Evolutionary conservation across 495 filamentous ascomycete species (phyloP).

Genomic region (Cladorrhinum samala): DNA sequence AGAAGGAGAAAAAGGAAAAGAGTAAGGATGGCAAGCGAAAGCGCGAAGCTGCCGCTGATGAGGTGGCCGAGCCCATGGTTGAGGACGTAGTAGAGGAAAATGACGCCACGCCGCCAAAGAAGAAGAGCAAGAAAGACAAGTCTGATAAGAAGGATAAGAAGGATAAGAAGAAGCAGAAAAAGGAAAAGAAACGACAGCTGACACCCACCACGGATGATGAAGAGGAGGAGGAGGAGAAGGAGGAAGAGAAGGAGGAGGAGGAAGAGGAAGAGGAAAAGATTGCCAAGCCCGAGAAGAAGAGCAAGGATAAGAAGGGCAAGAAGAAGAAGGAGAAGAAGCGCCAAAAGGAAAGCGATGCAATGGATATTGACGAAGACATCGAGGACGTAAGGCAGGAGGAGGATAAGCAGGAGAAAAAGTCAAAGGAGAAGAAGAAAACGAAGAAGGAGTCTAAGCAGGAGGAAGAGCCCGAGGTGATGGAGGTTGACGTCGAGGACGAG

Average conservation of each 20-base stretch:
- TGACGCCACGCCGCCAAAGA: slow-evolving; percentile 24
- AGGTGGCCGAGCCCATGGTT: slow-evolving; percentile 6
- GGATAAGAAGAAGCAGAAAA: slow-evolving; percentile 18
- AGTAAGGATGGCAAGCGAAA: slow-evolving; percentile 16
- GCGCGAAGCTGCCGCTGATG: slow-evolving; percentile 9
- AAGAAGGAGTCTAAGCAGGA: slow-evolving; percentile 6
- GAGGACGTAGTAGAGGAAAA: slow-evolving; percentile 8
- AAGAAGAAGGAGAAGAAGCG: slow-evolving; percentile 4
- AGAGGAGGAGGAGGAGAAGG: slow-evolving; percentile 10
- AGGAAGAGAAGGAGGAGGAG: slow-evolving; percentile 2
- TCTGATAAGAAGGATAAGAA: slow-evolving; percentile 19
- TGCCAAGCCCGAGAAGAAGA: slow-evolving; percentile 5
- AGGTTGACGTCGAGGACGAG: slow-evolving; percentile 11
- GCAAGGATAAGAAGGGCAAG: slow-evolving; percentile 6
- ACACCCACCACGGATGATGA: neutral
- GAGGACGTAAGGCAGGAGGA: slow-evolving; percentile 12
- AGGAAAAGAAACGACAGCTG: slow-evolving; percentile 9
- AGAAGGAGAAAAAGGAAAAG: slow-evolving; percentile 21
- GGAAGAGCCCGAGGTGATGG: slow-evolving; percentile 11
- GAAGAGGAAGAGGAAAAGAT: slow-evolving; percentile 1
- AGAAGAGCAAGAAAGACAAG: slow-evolving; percentile 28
- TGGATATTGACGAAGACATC: slow-evolving; percentile 1
- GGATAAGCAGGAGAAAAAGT: slow-evolving; percentile 10
- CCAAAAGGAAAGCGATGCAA: slow-evolving; percentile 1
- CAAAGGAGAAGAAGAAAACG: slow-evolving; percentile 13